Conservation (phyloP, 2,329 filamentous ascomycete species). For the Ceratocystis eucalypticola region DNA sequence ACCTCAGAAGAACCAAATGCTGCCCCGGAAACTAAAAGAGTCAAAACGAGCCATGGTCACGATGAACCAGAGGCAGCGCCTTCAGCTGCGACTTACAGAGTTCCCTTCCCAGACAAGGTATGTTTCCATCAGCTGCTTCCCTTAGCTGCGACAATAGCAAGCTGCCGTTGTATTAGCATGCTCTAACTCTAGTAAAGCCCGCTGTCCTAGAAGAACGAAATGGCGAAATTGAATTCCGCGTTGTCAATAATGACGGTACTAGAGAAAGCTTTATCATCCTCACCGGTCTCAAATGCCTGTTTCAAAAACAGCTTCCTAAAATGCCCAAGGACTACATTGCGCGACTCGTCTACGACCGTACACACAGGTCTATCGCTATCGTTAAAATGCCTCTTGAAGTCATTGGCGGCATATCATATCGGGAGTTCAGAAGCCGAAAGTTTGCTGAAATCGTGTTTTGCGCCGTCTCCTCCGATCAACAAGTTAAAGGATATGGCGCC, state of each 20-base stretch:
- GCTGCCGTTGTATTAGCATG: neutral
- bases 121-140: neutral
- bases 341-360: slow-evolving; percentile 90
- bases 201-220: slow-evolving; percentile 87
- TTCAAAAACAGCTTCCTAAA: slow-evolving; percentile 95
- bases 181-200: slow-evolving; percentile 36
- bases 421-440: slow-evolving; percentile 77
- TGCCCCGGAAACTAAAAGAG: neutral
- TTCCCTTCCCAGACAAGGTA: slow-evolving; percentile 4
- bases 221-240: slow-evolving; percentile 90
- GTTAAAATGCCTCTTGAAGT: slow-evolving; percentile 93
- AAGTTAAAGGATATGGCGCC: slow-evolving; percentile 96
- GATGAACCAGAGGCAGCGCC: neutral
- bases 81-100: neutral
- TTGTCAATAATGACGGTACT: slow-evolving; percentile 90
- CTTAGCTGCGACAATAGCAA: neutral
- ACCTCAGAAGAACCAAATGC: slow-evolving; percentile 3
- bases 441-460: slow-evolving; percentile 99
- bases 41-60: slow-evolving; percentile 1
- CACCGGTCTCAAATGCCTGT: slow-evolving; percentile 91
- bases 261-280: slow-evolving; percentile 85
- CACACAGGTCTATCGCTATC: slow-evolving; percentile 90
- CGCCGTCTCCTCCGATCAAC: slow-evolving; percentile 92
- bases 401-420: slow-evolving; percentile 93
- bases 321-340: slow-evolving; percentile 99